These are phyloP conservation scores for Neopestalotiopsis sp. DNA, from an alignment of 2,329 filamentous ascomycete species.

Conservation along the genomic window DNA sequence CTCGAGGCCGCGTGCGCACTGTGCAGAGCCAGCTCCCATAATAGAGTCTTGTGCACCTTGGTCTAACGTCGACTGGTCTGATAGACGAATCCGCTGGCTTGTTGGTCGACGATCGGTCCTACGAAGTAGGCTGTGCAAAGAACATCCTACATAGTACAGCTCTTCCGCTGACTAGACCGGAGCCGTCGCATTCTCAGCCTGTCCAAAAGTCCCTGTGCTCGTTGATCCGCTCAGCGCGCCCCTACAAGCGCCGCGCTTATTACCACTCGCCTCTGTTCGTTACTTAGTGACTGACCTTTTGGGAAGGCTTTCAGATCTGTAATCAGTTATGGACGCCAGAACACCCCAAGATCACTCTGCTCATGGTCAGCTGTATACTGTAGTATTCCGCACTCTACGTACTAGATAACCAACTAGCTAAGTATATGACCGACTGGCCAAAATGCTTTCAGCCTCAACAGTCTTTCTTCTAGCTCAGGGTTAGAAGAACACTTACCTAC, in stretches of 20 bases:
- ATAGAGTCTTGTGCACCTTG: neutral
- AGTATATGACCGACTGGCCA: neutral
- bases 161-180: neutral
- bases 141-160: neutral
- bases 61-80: conserved; percentile 1
- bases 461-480: neutral
- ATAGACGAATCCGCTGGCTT: neutral
- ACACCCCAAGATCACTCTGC: too few species aligned
- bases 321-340: neutral
- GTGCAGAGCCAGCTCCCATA: neutral
- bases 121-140: neutral
- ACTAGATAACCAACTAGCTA: too few species aligned
- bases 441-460: conserved; percentile 6
- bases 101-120: neutral
- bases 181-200: neutral
- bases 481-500: neutral
- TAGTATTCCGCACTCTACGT: too few species aligned
- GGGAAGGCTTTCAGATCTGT: neutral
- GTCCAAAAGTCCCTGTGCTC: neutral
- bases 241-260: neutral
- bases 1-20: conserved; percentile 2
- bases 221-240: neutral
- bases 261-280: neutral
- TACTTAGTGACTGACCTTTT: too few species aligned
- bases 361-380: too few species aligned